phyloP scores from a whole-genome alignment of 1,284 basidiomycete genomes.

The Cutaneotrichosporon curvatum region DNA sequence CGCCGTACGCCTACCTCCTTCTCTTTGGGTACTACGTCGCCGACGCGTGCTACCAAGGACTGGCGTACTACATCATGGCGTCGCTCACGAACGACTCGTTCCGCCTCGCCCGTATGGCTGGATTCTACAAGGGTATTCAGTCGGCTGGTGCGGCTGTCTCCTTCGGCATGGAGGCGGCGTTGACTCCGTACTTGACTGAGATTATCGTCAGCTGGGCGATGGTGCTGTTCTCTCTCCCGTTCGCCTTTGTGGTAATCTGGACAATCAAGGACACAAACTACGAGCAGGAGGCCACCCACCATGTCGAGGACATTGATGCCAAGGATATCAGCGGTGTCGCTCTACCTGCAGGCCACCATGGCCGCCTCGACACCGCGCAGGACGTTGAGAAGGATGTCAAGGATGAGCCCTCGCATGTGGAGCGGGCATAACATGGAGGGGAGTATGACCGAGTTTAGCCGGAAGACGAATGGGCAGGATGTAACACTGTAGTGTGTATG shows the following conservation, averaged over 20 bases:
- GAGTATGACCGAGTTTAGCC: no score
- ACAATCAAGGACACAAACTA: slow-evolving; percentile 29
- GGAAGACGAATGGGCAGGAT: no score
- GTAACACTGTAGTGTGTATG: no score
- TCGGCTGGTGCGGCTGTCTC: slow-evolving; percentile 46
- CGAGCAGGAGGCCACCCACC: slow-evolving; percentile 20
- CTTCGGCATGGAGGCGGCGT: slow-evolving; percentile 52
- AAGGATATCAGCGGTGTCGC: slow-evolving; percentile 20
- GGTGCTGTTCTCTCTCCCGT: slow-evolving; percentile 31
- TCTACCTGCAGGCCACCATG: slow-evolving; percentile 30
- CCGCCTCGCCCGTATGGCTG: slow-evolving; percentile 39
- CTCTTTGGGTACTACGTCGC: slow-evolving; percentile 38
- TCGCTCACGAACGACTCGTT: slow-evolving; percentile 28
- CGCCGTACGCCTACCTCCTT: slow-evolving; percentile 6
- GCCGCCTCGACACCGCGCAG: no score
- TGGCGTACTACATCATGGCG: slow-evolving; percentile 35
- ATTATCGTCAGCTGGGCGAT: slow-evolving; percentile 32
- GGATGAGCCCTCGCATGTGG: no score
- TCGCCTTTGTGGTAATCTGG: slow-evolving; percentile 27
- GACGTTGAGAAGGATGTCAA: no score
- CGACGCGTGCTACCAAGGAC: slow-evolving; percentile 42
- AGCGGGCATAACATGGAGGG: no score
- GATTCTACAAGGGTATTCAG: slow-evolving; percentile 43
- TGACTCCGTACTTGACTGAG: slow-evolving; percentile 34
- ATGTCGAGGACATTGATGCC: slow-evolving; percentile 30